Base-by-base conservation (phyloP, 768 basidiomycete species). In the Tulasnella sp. region DNA sequence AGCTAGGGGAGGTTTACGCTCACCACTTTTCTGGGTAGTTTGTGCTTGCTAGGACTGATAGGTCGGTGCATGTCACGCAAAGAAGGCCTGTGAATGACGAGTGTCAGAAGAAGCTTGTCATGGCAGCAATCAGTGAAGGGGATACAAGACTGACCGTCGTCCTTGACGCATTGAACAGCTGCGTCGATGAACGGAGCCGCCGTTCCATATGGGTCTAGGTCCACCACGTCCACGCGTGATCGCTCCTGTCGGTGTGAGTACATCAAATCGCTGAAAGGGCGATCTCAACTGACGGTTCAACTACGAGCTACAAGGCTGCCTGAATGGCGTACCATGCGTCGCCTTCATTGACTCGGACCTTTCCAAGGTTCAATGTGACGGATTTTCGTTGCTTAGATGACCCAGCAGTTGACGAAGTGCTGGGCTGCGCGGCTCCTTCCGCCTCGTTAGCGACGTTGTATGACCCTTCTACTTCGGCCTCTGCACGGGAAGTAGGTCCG, bases 21-120 rank as follows among this genome's bases (percentile, higher is more conserved):
- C 65, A 91, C 94, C 91, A 92, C 81, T 99, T 99, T 70, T 99
- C 96, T 2, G 93, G 85, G 69, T 87, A 96, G 68, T 97, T 97
- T 10, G 79, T 83, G 1, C 92, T 92, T 0, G 93, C 96, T 22
- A 98, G 77, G 9, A 99, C 92, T 5, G 92, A 81, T 61, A 96
- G 75, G 69, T 99, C 96, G 1, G 96, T 99, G 72, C 96, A 98
- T 24, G 96, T 99, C 41, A 99, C 84, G 65, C 90, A 92, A 1
- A 99, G 75, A 29, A 99, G 72, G 53, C 94, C 92, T 92, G 53
- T 19, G 48, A 42, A n/a, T n/a, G n/a, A n/a, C n/a, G n/a, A n/a
- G n/a, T n/a, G n/a, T n/a, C n/a, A n/a, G n/a, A n/a, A n/a, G n/a
- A n/a, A n/a, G n/a, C n/a, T n/a, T n/a, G n/a, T n/a, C n/a, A n/a